A percentile compares a stretch with the other conserved stretches of the same genome.
Evolutionary conservation across 208 protist species (phyloP).

Genomic region (Leishmania lainsoni): DNA sequence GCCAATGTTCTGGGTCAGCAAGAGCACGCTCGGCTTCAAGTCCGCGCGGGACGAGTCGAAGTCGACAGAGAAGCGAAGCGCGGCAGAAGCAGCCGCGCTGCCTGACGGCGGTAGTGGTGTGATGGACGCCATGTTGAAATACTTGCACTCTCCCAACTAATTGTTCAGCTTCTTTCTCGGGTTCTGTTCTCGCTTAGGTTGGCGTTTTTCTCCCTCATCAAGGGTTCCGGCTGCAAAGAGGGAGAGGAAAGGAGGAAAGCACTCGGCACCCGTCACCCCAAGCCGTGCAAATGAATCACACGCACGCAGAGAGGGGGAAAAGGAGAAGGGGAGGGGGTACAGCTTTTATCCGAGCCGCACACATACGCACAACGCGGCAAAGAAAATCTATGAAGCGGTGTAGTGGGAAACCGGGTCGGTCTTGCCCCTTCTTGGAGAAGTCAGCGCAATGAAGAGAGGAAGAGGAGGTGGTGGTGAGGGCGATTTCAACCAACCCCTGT

Average conservation of each 20-base stretch:
- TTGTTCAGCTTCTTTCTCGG: neutral
- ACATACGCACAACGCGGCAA: neutral
- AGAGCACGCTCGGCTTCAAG: slow-evolving; percentile 52
- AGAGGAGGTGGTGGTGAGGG: neutral
- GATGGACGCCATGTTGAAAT: neutral
- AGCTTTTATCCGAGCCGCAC: neutral
- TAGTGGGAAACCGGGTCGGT: neutral
- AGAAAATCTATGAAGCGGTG: neutral
- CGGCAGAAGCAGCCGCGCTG: slow-evolving; percentile 12
- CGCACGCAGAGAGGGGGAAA: neutral
- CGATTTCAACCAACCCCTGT: too few species aligned
- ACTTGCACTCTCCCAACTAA: neutral
- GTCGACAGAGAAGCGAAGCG: slow-evolving; percentile 29
- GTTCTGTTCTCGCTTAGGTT: neutral
- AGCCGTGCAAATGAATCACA: slow-evolving; percentile 11
- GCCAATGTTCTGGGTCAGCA: slow-evolving; percentile 83
- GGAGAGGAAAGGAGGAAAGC: neutral
- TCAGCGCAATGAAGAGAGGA: neutral
- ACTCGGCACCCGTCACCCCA: neutral
- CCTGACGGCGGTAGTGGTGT: neutral
- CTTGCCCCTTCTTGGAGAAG: neutral
- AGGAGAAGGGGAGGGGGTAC: neutral
- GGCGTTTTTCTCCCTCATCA: neutral
- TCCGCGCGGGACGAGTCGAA: slow-evolving; percentile 19
- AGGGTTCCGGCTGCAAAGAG: neutral